phyloP scores from a whole-genome alignment of 495 filamentous ascomycete species.

The Lasiosphaeria hispida region DNA sequence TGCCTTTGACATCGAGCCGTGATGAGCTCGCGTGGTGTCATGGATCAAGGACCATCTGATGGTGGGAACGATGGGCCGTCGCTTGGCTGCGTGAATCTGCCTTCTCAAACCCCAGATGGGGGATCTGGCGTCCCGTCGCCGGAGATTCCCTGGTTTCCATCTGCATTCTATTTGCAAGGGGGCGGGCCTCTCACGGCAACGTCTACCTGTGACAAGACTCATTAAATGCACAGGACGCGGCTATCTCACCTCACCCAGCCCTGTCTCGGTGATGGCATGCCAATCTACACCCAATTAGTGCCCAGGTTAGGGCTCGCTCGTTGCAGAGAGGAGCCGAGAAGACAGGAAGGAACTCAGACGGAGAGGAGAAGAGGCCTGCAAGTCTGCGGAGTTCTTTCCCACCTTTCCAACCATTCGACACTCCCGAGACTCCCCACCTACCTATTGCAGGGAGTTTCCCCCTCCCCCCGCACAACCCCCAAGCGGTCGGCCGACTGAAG shows the following conservation, averaged over 20 bases:
- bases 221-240: background rate
- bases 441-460: background rate
- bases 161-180: too few species aligned
- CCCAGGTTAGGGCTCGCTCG: too few species aligned
- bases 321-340: background rate
- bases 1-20: background rate
- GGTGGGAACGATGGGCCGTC: background rate
- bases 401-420: slow-evolving; percentile 5
- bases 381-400: slow-evolving; percentile 6
- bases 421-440: slow-evolving; percentile 1
- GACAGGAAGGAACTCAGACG: background rate
- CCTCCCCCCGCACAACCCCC: slow-evolving; percentile 3
- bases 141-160: too few species aligned
- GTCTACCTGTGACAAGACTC: slow-evolving; percentile 3
- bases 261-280: background rate
- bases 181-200: too few species aligned
- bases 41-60: slow-evolving; percentile 2
- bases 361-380: background rate
- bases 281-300: background rate
- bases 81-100: background rate
- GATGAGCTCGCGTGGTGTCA: slow-evolving; percentile 7
- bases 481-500: background rate
- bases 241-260: too few species aligned
- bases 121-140: too few species aligned
- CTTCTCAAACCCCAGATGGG: background rate